Conservation (phyloP, 495 filamentous ascomycete genomes). For the Platismatia glauca region DNA sequence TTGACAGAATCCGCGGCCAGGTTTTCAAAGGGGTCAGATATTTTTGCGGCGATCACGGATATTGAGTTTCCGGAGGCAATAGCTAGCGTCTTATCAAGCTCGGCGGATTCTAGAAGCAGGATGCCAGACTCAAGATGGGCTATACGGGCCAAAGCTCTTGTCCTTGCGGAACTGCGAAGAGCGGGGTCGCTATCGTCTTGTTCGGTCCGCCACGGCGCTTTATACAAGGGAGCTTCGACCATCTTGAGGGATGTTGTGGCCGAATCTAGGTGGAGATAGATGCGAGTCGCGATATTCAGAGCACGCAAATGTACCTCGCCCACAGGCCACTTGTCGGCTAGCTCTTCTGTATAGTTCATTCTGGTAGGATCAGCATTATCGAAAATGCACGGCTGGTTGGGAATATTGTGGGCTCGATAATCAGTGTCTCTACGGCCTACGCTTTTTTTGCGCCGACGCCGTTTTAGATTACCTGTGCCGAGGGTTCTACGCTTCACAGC, state of each 20-base stretch:
- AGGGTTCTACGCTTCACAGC: neutral
- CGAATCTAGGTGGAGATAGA: constrained; percentile 5
- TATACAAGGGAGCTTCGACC: constrained; percentile 4
- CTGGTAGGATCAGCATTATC: too few relatives aligned
- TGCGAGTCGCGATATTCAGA: constrained; percentile 5
- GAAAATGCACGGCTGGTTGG: too few relatives aligned
- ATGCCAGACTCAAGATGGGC: constrained; percentile 14
- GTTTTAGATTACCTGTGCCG: too few relatives aligned
- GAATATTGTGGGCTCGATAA: too few relatives aligned
- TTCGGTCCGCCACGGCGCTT: constrained; percentile 3
- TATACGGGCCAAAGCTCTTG: constrained; percentile 12
- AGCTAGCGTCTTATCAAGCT: constrained; percentile 16
- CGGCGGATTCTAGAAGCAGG: constrained; percentile 3
- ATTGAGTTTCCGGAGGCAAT: constrained; percentile 22
- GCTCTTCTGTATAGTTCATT: neutral
- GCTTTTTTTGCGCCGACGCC: too few relatives aligned
- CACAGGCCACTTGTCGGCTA: neutral
- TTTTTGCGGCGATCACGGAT: constrained; percentile 18
- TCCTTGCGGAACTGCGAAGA: neutral
- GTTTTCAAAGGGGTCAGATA: constrained; percentile 18
- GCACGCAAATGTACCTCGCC: neutral
- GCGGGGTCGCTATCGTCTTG: neutral
- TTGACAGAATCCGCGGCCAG: neutral
- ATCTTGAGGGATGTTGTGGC: constrained; percentile 18
- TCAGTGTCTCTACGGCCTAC: too few relatives aligned